phyloP scores from a whole-genome alignment of 768 basidiomycete species.

The Tulasnella sp. region DNA sequence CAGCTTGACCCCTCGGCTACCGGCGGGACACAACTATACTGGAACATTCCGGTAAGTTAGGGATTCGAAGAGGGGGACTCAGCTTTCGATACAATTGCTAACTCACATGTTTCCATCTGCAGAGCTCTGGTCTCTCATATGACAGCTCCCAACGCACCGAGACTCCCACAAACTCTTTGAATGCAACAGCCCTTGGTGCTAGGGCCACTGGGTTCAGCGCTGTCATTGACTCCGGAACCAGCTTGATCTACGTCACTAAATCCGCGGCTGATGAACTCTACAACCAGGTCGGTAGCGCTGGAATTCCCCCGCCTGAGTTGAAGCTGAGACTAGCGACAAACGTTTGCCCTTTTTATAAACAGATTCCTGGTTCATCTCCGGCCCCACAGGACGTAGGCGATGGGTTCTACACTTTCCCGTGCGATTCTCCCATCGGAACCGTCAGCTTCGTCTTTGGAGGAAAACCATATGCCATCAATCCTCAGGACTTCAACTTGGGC shows the following conservation, averaged over 20 bases:
- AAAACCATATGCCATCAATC: not conserved
- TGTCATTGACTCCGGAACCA: slow-evolving; percentile 26
- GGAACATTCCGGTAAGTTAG: slow-evolving; percentile 12
- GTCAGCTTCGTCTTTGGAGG: not conserved
- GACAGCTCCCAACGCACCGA: not conserved
- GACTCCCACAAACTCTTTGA: slow-evolving; percentile 1
- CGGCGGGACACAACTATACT: not conserved
- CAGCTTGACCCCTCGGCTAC: not conserved
- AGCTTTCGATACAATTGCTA: no score
- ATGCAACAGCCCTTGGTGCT: not conserved
- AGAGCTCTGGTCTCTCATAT: slow-evolving; percentile 17
- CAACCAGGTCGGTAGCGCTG: not conserved
- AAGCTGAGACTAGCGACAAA: not conserved
- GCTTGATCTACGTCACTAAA: slow-evolving; percentile 21
- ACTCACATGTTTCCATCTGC: no score
- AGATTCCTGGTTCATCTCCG: not conserved
- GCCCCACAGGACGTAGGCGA: not conserved
- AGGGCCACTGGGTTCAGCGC: slow-evolving; percentile 18
- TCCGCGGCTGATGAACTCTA: slow-evolving; percentile 12
- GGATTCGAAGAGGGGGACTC: no score
- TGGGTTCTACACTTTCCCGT: slow-evolving; percentile 2
- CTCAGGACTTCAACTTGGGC: slow-evolving; percentile 11
- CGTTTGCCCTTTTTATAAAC: no score
- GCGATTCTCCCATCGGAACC: not conserved
- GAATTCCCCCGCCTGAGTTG: not conserved